A percentile compares a stretch with the other conserved stretches of the same genome.
These are phyloP conservation scores for Leishmania braziliensis DNA, from an alignment of 208 protist genomes.

Conservation along the genomic window DNA sequence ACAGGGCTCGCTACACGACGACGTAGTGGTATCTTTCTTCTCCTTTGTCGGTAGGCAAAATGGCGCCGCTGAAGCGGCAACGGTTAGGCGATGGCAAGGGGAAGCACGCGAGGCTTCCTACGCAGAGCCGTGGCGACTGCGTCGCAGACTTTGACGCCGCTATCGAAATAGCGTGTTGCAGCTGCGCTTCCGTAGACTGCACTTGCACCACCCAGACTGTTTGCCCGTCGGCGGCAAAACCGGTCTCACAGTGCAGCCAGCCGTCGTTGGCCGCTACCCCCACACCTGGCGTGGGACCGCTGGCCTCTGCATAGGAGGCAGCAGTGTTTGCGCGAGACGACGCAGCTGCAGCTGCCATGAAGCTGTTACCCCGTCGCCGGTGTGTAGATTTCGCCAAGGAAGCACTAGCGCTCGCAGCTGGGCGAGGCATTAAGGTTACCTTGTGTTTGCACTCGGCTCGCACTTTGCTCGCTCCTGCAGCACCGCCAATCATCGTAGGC, in stretches of 20 bases:
- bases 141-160: neutral
- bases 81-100: neutral
- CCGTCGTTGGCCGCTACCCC: constrained; percentile 9
- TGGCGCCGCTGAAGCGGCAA: neutral
- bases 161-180: neutral
- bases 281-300: neutral
- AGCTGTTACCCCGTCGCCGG: neutral
- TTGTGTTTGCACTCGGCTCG: constrained; percentile 26
- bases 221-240: constrained; percentile 20
- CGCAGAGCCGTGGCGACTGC: constrained; percentile 3
- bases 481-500: neutral
- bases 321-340: neutral
- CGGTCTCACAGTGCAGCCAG: constrained; percentile 12
- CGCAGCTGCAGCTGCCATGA: constrained; percentile 4
- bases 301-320: neutral
- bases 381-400: neutral
- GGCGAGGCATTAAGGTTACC: constrained; percentile 6
- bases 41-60: neutral
- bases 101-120: constrained; percentile 19
- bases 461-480: constrained; percentile 3
- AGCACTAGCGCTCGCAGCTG: neutral
- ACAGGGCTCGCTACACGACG: constrained; percentile 6
- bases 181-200: constrained; percentile 23
- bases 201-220: constrained; percentile 33
- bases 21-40: constrained; percentile 8